Conservation (phyloP, 2,329 filamentous ascomycete genomes). For the Gliomastix tumulicola region DNA sequence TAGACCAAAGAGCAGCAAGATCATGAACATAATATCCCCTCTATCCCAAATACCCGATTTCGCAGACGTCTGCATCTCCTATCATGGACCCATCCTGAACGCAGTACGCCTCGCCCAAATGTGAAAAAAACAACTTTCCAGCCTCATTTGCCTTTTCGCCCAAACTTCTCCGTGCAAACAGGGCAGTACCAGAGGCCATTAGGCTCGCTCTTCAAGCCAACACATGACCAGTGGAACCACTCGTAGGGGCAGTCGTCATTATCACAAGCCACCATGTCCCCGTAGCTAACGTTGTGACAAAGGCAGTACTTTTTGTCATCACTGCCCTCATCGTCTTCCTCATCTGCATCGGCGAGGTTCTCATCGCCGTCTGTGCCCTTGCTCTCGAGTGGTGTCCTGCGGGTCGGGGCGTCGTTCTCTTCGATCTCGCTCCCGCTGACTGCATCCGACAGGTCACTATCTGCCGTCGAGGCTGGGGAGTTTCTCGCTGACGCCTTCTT, state of each 20-base stretch:
- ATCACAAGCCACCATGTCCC: conserved; percentile 86
- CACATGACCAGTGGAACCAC: conserved; percentile 82
- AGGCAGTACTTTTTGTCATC: conserved; percentile 79
- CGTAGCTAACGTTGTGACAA: conserved; percentile 77
- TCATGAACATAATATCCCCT: too few species aligned
- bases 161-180: conserved; percentile 43
- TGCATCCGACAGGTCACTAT: conserved; percentile 59
- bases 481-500: conserved; percentile 52
- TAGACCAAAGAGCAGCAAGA: too few species aligned
- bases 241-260: conserved; percentile 75
- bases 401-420: conserved; percentile 28
- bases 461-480: conserved; percentile 55
- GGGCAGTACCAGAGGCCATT: conserved; percentile 64
- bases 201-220: conserved; percentile 61
- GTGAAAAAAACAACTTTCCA: background rate
- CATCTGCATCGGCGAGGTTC: conserved; percentile 45
- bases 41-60: too few species aligned
- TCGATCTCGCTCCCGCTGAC: conserved; percentile 48
- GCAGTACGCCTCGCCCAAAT: too few species aligned
- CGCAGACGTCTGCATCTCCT: too few species aligned
- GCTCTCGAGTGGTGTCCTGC: too few species aligned
- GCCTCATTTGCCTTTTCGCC: conserved; percentile 1
- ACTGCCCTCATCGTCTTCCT: conserved; percentile 61
- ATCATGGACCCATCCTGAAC: too few species aligned
- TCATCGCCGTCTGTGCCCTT: conserved; percentile 43